A percentile compares a stretch with the other conserved stretches of the same genome.
These are phyloP conservation scores for Ramicandelaber brevisporus DNA, from an alignment of 192 early-diverging fungal genomes.

Conservation along the genomic window DNA sequence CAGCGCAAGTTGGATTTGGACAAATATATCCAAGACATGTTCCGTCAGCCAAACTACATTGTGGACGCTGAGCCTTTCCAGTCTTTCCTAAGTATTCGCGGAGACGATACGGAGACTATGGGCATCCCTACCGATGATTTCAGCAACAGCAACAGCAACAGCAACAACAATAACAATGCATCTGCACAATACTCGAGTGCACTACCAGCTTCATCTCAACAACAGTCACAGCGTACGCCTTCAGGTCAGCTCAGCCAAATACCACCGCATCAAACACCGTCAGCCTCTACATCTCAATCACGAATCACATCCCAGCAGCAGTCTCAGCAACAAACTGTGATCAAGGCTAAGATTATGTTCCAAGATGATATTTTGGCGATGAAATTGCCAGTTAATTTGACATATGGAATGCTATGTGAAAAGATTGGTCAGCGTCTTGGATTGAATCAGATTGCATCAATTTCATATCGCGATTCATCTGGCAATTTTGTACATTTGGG, in stretches of 20 bases:
- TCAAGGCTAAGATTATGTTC: conserved; percentile 48
- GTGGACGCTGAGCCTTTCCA: conserved; percentile 17
- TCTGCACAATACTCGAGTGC: no score
- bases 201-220: no score
- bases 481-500: conserved; percentile 11
- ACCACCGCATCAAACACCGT: no score
- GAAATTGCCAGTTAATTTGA: conserved; percentile 27
- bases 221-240: no score
- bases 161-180: no score
- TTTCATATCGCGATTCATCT: conserved; percentile 16
- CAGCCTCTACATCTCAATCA: no score
- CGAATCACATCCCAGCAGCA: no score
- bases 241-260: no score
- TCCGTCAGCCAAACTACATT: conserved; percentile 26
- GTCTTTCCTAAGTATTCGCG: conserved; percentile 21
- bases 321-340: no score
- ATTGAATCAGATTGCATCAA: conserved; percentile 5
- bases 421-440: conserved; percentile 31
- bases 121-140: no score
- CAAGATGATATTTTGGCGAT: conserved; percentile 48
- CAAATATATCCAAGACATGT: conserved; percentile 33
- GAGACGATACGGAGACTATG: conserved; percentile 20
- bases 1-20: conserved; percentile 34
- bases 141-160: no score
- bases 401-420: conserved; percentile 21